Conservation (phyloP, 2,329 filamentous ascomycete genomes). For the Penicillium brasilianum region DNA sequence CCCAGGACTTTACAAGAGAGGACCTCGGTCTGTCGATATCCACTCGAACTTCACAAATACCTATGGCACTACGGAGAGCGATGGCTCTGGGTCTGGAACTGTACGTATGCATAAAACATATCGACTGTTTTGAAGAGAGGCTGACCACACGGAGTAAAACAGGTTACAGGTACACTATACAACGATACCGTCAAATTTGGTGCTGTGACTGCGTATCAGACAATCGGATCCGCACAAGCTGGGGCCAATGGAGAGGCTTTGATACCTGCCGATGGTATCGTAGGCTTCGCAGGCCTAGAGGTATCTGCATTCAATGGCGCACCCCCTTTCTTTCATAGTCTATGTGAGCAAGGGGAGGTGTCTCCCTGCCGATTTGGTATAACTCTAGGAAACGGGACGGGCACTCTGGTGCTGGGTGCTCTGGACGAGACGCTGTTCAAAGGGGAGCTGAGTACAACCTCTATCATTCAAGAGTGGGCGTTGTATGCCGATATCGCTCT, state of each 20-base stretch:
- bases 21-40: background rate
- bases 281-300: conserved; percentile 11
- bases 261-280: conserved; percentile 13
- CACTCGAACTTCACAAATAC: conserved; percentile 7
- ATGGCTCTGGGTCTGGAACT: conserved; percentile 13
- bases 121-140: background rate
- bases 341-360: conserved; percentile 10
- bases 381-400: conserved; percentile 3
- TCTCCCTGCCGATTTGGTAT: conserved; percentile 13
- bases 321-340: conserved; percentile 12
- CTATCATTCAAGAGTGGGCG: conserved; percentile 13
- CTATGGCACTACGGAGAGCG: conserved; percentile 12
- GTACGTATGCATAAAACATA: background rate
- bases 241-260: background rate
- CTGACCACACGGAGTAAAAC: background rate
- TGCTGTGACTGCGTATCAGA: conserved; percentile 6
- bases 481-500: conserved; percentile 13
- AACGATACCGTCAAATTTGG: conserved; percentile 20
- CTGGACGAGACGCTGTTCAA: conserved; percentile 12
- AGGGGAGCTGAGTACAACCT: conserved; percentile 10
- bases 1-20: conserved; percentile 6
- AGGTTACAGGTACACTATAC: conserved; percentile 12
- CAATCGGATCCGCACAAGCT: conserved; percentile 3
- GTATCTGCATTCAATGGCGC: conserved; percentile 5
- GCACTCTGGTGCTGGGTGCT: background rate